Base-by-base conservation (phyloP, 805 yeast species). In the Barnettozyma sucrosica region DNA sequence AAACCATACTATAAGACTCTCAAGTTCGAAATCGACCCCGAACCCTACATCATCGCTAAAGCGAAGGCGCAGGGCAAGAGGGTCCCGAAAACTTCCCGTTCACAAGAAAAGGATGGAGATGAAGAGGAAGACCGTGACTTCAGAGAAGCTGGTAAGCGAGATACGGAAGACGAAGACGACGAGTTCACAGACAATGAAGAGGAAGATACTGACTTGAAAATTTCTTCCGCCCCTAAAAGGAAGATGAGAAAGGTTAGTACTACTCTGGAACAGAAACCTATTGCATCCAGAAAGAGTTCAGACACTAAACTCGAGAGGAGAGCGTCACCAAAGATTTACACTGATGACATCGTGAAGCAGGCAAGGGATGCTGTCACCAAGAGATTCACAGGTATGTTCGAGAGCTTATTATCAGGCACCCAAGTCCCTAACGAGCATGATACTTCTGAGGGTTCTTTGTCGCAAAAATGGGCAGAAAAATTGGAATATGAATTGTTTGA, bases 321-420 rank as follows among this genome's bases (percentile, higher is more conserved):
- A 33, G 26, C 7, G 3, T 32, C 47, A 14, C n/a, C 45, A 18
- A 25, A 9, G 11, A 23, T 33, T n/a, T 49, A 46, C 25, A 49
- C 47, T n/a, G 51, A 46, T 26, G 49, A 49, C 21, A 51, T 53
- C 32, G 57, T 53, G 11, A 32, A 47, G 34, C 55, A 55, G 51
- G 55, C 66, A 47, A 52, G 54, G 47, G 38, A 75, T 66, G 57
- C 74, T 70, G 34, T 68, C 80, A 55, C 63, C 62, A 36, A 70
- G 74, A 50, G 85, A 81, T 24, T 68, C 69, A 37, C 74, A 69
- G 52, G 55, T 9, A 80, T 81, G 56, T 76, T 83, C 53, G 55
- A 61, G 19, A 69, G 68, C 16, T 69, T 77, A 41, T 71, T 82
- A 13, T 34, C 51, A 9, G 55, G 46, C 7, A 54, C 53, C 36